Percentiles rank a stretch among this genome's conserved stretches.
These are phyloP conservation scores for Apiosordaria backusii DNA, from an alignment of 495 filamentous ascomycete species.

Conservation along the genomic window DNA sequence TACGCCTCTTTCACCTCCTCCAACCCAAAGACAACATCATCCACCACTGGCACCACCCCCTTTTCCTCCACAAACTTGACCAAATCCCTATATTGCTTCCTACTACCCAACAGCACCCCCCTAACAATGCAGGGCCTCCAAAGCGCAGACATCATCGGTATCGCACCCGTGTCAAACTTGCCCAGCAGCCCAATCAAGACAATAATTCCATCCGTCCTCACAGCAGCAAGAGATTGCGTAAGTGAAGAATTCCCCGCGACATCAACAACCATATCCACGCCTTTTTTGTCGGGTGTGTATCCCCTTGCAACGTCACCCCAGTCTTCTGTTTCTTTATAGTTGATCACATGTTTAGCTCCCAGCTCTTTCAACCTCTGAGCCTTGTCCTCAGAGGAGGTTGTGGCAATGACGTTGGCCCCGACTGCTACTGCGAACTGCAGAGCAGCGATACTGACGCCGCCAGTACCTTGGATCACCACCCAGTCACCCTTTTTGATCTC, in stretches of 20 bases:
- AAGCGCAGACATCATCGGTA: not conserved
- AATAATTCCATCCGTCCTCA: not conserved
- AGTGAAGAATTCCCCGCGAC: not conserved
- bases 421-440: conserved; percentile 5
- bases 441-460: conserved; percentile 1
- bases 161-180: not conserved
- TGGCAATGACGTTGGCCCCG: not conserved
- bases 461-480: conserved; percentile 1
- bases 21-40: not conserved
- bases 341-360: conserved; percentile 1
- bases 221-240: not conserved
- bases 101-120: not conserved
- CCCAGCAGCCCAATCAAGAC: not conserved
- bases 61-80: not conserved
- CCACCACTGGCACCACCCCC: not conserved
- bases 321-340: not conserved
- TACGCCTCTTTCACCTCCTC: not conserved
- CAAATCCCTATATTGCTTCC: not conserved
- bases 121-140: not conserved
- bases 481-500: not conserved
- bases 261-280: not conserved
- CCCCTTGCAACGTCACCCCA: not conserved
- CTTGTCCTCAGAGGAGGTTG: not conserved
- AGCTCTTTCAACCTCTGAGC: not conserved
- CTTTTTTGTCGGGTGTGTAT: not conserved